These are phyloP conservation scores for Beauveria sp. DNA, from an alignment of 2,329 filamentous ascomycete genomes.

Conservation along the genomic window DNA sequence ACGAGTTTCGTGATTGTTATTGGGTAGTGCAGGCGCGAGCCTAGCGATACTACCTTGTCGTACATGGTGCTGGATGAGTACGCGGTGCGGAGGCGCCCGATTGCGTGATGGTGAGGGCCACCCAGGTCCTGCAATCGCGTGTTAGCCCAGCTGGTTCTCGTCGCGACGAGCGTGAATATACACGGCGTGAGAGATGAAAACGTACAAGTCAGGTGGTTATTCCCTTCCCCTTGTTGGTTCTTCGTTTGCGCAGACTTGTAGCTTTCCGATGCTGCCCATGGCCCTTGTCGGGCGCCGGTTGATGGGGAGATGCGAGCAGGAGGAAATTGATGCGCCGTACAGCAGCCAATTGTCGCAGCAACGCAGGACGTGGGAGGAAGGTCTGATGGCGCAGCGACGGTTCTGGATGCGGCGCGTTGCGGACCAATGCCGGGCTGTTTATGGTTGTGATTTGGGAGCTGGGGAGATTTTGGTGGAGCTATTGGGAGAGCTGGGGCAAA, in stretches of 20 bases:
- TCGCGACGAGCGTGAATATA: neutral
- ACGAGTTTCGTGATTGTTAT: conserved; percentile 85
- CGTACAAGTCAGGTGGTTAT: neutral
- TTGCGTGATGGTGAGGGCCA: conserved; percentile 1
- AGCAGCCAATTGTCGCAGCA: neutral
- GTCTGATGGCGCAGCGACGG: neutral
- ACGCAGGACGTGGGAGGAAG: neutral
- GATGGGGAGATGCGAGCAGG: neutral
- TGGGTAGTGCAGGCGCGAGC: conserved; percentile 73
- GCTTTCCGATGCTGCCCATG: conserved; percentile 9
- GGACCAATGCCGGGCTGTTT: conserved; percentile 7
- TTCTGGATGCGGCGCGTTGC: conserved; percentile 8
- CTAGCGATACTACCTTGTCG: conserved; percentile 41
- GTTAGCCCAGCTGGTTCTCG: neutral
- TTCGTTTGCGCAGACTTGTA: conserved; percentile 4
- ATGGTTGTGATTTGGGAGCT: neutral
- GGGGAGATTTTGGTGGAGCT: conserved; percentile 3
- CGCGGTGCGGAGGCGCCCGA: conserved; percentile 1
- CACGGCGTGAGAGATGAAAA: neutral
- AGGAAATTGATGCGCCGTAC: neutral
- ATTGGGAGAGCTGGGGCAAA: neutral
- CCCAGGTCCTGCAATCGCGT: neutral
- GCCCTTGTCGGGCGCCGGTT: neutral
- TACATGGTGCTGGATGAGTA: conserved; percentile 22
- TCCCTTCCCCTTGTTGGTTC: neutral